Base-by-base conservation (phyloP, 2,329 filamentous ascomycete species). In the Colletotrichum tropicicola region DNA sequence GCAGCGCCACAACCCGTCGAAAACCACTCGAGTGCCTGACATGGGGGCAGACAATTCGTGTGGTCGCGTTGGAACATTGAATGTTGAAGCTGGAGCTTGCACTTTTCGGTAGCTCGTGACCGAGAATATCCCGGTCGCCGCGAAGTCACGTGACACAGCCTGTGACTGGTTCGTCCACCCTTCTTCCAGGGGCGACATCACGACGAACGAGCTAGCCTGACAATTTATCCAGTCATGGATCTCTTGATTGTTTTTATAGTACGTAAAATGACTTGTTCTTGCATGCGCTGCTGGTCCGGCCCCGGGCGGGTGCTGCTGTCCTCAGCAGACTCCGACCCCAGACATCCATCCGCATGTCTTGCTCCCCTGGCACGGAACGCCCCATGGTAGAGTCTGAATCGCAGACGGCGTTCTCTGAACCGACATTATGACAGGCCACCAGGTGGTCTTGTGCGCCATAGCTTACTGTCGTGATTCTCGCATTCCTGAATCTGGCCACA, bases 1-100 rank as follows among this genome's bases (percentile, higher is more conserved):
- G 71, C 85, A 89, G 72, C 85, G 85, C 87, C 88, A 90, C 47
- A 91, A 81, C 65, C 88, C 87, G 73, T 91, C 88, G 35, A 82
- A 72, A 2, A 80, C 73, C 53, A 84, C 70, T 66, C 77, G 77
- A 51, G 75, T 70, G 60, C 73, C 70, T 41, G 74, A 71, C 80
- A 82, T 82, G 67, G 21, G 68, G 49, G 55, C n/a, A 32, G 23
- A 21, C n/a, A 48, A 53, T 53, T n/a, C 6, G 28, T 9, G 17
- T 27, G 28, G 28, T 41, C 57, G 28, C 41, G 48, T 19, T 47
- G n/a, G 27, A 19, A 12, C n/a, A 2, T 5, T 17, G 8, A 25
- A 30, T 10, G n/a, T 28, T 21, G 8, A 17, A 52, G 41, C 58
- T 48, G 9, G 6, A 47, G 44, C 44, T 32, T 19, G 49, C n/a